Base-by-base conservation (phyloP, 441 rosid genomes). In the Hura crepitans region DNA sequence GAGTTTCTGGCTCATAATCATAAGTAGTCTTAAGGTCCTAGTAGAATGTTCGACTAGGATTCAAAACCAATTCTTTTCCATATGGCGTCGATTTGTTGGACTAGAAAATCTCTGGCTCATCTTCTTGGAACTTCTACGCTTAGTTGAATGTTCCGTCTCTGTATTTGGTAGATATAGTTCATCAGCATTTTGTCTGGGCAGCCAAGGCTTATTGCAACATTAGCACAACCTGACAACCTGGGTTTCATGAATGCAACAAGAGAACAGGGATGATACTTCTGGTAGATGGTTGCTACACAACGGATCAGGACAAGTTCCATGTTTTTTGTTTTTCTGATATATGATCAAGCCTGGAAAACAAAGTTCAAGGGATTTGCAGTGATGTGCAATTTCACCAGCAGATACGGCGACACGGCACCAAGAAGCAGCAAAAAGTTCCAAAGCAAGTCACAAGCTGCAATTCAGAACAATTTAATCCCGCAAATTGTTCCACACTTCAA, bases 341-440 rank as follows among this genome's bases (percentile, higher is more conserved):
- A 62, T 83, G 93, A 69, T 87, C 89, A 64, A 89, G 84, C 84
- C 91, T 79, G 61, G 95, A 84, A 76, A 95, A 91, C 64, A 91
- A 80, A 70, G 89, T 79, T 86, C 95, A 91, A 78, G 95, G 97
- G 60, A 80, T 74, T 76, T 85, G 86, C 89, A 87, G 67, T 81
- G 78, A 22, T 74, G 82, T 0, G 97, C 91, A 66, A 91, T 85
- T 82, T 81, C 17, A 79, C 83, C 46, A 81, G 83, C 56, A 86
- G 79, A 69, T 81, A 87, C 9, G 97, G 83, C 60, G 86, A 82
- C 66, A 76, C 75, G 43, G 91, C 91, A 68, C 87, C 84, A 70
- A 81, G 35, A 64, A 89, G 79, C 81, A 91, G 81, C 74, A 87
- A 79, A 70, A 81, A 74, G 37, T 87, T 86, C 72, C 89, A 78